A percentile compares a stretch with the other conserved stretches of the same genome.
Conservation (phyloP, 2,329 filamentous ascomycete species). For the Penicillium fuscoglaucum region DNA sequence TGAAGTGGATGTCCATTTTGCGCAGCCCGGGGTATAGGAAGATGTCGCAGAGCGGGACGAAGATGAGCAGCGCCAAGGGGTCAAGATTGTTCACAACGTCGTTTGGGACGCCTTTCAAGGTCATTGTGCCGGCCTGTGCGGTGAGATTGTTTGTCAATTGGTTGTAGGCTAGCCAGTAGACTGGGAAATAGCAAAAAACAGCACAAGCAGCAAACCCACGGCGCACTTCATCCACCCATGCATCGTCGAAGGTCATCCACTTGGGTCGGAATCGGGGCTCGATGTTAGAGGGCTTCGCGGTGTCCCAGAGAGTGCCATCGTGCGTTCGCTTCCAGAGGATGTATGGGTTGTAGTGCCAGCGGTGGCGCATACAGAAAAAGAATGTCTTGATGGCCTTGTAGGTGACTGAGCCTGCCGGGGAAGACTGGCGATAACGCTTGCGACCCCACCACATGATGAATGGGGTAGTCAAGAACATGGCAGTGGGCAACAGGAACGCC, state of each 20-base stretch:
- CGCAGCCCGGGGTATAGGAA: background rate
- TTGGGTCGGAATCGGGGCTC: slow-evolving; percentile 10
- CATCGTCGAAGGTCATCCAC: slow-evolving; percentile 64
- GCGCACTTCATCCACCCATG: slow-evolving; percentile 75
- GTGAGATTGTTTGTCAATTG: slow-evolving; percentile 57
- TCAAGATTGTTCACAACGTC: background rate
- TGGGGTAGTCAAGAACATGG: background rate
- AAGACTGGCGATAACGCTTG: background rate
- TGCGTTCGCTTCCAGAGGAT: background rate
- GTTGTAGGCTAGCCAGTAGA: slow-evolving; percentile 49
- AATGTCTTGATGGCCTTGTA: background rate
- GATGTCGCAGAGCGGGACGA: background rate
- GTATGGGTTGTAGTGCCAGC: background rate
- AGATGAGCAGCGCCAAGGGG: background rate
- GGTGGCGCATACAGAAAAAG: background rate
- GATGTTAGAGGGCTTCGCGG: slow-evolving; percentile 7
- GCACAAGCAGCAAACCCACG: slow-evolving; percentile 69
- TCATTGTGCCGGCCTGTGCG: slow-evolving; percentile 56
- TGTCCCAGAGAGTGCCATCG: background rate
- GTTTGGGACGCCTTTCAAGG: slow-evolving; percentile 34
- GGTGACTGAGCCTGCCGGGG: background rate
- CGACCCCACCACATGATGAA: background rate
- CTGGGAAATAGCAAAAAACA: slow-evolving; percentile 58
- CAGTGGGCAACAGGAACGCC: background rate
- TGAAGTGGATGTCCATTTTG: background rate